phyloP scores from a whole-genome alignment of 352 stramenopile genomes.

The Globisporangium ultimum region DNA sequence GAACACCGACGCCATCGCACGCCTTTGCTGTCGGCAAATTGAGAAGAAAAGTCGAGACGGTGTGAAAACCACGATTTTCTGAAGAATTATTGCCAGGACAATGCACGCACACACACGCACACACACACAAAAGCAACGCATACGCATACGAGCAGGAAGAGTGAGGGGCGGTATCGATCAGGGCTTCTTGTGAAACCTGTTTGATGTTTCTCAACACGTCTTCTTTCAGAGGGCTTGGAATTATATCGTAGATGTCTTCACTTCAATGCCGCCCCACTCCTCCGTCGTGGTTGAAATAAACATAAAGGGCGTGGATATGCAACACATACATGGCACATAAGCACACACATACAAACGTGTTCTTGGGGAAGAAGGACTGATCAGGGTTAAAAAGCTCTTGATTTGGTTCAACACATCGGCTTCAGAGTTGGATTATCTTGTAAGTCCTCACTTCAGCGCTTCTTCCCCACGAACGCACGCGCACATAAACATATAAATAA shows the following conservation, averaged over 20 bases:
- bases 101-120: background rate
- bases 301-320: no score
- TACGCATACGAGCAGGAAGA: no score
- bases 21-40: constrained; percentile 26
- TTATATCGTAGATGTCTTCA: no score
- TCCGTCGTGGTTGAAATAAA: no score
- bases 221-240: no score
- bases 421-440: constrained; percentile 87
- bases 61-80: constrained; percentile 20
- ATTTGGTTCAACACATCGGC: constrained; percentile 66
- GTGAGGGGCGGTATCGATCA: no score
- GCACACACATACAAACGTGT: no score
- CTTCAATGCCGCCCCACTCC: no score
- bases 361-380: constrained; percentile 29
- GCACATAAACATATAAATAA: constrained; percentile 11
- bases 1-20: constrained; percentile 11
- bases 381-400: constrained; percentile 87
- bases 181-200: no score
- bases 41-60: constrained; percentile 31
- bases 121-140: no score
- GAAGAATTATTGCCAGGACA: constrained; percentile 34
- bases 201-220: no score
- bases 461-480: constrained; percentile 16
- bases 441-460: constrained; percentile 55
- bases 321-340: no score